A percentile compares a stretch with the other conserved stretches of the same genome.
These are phyloP conservation scores for Petunia hybrid DNA, from an alignment of 305 asterid genomes.

Conservation along the genomic window DNA sequence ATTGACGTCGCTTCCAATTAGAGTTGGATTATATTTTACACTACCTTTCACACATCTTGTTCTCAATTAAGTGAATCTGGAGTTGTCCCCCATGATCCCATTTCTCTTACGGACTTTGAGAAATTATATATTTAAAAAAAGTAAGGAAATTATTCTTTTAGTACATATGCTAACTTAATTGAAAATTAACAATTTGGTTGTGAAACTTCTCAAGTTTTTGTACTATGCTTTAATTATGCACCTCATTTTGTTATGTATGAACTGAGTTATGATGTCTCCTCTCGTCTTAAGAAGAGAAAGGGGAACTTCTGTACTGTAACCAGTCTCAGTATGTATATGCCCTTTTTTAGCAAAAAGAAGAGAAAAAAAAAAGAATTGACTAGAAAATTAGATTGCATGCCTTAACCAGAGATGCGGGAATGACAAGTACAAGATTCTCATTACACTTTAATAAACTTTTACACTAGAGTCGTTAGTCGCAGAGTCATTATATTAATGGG, in stretches of 20 bases:
- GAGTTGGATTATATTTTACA: not conserved
- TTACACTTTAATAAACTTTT: not conserved
- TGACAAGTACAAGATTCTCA: slow-evolving; percentile 8
- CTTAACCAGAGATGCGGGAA: not conserved
- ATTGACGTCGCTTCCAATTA: not conserved
- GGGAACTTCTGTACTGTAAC: too few relatives aligned
- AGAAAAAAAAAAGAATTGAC: not conserved
- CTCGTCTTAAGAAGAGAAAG: too few relatives aligned
- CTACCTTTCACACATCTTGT: not conserved
- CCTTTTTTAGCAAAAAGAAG: too few relatives aligned
- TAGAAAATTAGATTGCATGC: slow-evolving; percentile 24
- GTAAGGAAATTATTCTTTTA: not conserved
- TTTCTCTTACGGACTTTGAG: not conserved
- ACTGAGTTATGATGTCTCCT: too few relatives aligned
- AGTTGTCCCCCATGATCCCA: slow-evolving; percentile 29
- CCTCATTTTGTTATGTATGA: too few relatives aligned
- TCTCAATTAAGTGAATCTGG: not conserved
- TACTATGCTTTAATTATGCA: too few relatives aligned
- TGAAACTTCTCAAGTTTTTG: too few relatives aligned
- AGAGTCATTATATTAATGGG: not conserved
- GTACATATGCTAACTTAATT: too few relatives aligned
- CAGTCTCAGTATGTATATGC: too few relatives aligned
- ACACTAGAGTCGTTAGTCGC: not conserved
- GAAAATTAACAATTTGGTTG: too few relatives aligned
- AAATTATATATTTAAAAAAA: not conserved